Conservation (phyloP, 768 basidiomycete genomes). For the Suillus hirtellus region DNA sequence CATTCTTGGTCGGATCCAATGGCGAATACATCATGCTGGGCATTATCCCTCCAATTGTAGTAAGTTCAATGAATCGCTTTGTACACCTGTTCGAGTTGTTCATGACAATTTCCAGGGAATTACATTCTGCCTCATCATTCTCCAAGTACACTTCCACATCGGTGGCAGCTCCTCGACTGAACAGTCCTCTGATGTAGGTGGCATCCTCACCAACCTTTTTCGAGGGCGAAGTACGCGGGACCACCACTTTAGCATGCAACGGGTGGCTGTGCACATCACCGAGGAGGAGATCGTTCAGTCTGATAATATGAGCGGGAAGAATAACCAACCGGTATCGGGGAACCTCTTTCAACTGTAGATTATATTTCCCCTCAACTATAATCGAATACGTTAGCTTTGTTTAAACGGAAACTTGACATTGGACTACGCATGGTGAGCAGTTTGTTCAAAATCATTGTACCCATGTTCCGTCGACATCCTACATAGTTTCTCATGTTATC, state of each 20-base stretch:
- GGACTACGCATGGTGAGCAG: too few relatives aligned
- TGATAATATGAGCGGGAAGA: not conserved
- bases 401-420: too few relatives aligned
- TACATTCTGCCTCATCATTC: slow-evolving; percentile 9
- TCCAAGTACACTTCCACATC: slow-evolving; percentile 11
- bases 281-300: slow-evolving; percentile 5
- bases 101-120: slow-evolving; percentile 1
- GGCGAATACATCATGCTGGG: slow-evolving; percentile 3
- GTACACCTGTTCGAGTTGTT: not conserved
- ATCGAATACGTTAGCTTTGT: too few relatives aligned
- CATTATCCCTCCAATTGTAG: slow-evolving; percentile 2
- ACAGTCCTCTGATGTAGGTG: not conserved
- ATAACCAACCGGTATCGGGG: not conserved
- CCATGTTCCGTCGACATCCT: too few relatives aligned
- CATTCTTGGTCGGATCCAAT: slow-evolving; percentile 6
- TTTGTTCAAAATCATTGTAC: too few relatives aligned
- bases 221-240: slow-evolving; percentile 2
- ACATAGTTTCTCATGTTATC: too few relatives aligned
- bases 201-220: not conserved
- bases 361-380: too few relatives aligned
- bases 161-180: not conserved
- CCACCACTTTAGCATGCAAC: not conserved
- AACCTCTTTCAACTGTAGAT: not conserved
- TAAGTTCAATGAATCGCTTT: not conserved
- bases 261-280: slow-evolving; percentile 8